phyloP scores from a whole-genome alignment of 1,139 yeast genomes.

The Taiozyma sp. region DNA sequence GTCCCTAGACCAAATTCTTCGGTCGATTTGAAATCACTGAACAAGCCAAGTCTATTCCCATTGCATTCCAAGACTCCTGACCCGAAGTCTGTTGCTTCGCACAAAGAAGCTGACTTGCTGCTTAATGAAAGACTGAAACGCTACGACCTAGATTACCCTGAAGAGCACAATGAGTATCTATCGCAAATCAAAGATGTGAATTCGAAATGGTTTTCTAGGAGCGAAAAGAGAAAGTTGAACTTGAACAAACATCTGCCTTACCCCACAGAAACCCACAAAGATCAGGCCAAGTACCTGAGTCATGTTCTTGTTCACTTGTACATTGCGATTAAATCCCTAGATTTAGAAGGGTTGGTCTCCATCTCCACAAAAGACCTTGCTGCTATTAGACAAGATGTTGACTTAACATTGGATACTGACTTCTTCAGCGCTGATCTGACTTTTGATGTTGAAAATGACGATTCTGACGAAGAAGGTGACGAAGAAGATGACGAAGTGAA shows the following conservation, averaged over 20 bases:
- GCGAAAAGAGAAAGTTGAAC: conserved; percentile 46
- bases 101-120: conserved; percentile 15
- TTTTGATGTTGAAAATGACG: conserved; percentile 39
- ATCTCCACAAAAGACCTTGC: conserved; percentile 60
- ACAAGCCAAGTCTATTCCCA: conserved; percentile 7
- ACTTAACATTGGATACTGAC: conserved; percentile 50
- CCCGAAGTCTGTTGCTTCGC: conserved; percentile 9
- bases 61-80: conserved; percentile 19
- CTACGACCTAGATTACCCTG: conserved; percentile 57
- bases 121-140: conserved; percentile 34
- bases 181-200: conserved; percentile 40
- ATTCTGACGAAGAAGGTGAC: conserved; percentile 35
- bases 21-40: conserved; percentile 5
- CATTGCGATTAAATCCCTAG: conserved; percentile 71
- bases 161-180: conserved; percentile 36
- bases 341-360: conserved; percentile 66
- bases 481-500: conserved; percentile 37
- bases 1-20: conserved; percentile 15
- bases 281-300: conserved; percentile 68
- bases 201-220: conserved; percentile 54
- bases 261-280: conserved; percentile 59
- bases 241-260: conserved; percentile 72
- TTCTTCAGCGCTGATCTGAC: conserved; percentile 33
- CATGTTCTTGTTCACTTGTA: conserved; percentile 77
- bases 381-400: conserved; percentile 35